phyloP scores from a whole-genome alignment of 2,329 filamentous ascomycete genomes.

The Microsporum audouinii region DNA sequence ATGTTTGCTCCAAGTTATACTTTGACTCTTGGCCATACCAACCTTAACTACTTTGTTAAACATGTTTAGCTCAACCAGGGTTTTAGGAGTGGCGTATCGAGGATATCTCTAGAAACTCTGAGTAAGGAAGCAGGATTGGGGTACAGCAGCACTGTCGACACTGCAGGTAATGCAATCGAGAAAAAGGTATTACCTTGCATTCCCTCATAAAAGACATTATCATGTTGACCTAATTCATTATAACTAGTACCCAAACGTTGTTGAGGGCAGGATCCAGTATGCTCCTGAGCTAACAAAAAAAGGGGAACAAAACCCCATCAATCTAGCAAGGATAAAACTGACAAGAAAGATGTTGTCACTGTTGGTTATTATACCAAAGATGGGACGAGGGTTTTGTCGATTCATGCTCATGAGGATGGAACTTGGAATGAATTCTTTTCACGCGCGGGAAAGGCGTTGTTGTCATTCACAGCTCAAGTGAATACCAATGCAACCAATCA shows the following conservation, averaged over 20 bases:
- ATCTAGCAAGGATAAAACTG: background rate
- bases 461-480: too few species aligned
- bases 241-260: background rate
- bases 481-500: too few species aligned
- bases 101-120: background rate
- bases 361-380: background rate
- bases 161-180: background rate
- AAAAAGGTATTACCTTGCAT: background rate
- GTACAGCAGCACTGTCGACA: background rate
- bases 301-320: background rate
- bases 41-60: background rate
- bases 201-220: background rate
- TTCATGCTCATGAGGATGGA: slow-evolving; percentile 4
- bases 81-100: background rate
- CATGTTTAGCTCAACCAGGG: background rate
- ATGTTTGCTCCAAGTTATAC: too few species aligned
- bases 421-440: background rate
- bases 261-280: background rate
- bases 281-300: too few species aligned
- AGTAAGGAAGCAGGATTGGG: background rate
- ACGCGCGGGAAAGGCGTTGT: background rate
- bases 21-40: too few species aligned
- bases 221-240: background rate
- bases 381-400: background rate
- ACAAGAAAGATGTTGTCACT: background rate